Conservation (phyloP, 2,329 filamentous ascomycete species). For the Mollisiaceae sp. region DNA sequence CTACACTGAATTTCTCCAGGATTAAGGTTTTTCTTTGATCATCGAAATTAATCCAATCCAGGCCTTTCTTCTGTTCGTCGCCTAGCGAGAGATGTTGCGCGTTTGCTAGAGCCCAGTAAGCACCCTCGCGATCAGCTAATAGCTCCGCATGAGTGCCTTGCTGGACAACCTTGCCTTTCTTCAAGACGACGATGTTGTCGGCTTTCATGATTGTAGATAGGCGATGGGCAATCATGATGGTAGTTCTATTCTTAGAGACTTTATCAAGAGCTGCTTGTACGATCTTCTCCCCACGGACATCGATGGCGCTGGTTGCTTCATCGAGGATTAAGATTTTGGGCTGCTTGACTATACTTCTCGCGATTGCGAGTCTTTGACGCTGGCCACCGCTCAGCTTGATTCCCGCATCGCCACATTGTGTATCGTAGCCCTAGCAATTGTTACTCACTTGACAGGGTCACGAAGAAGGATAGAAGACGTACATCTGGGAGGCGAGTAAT, state of each 20-base stretch:
- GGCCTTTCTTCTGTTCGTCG: slow-evolving; percentile 19
- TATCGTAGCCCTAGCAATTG: slow-evolving; percentile 65
- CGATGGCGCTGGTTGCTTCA: slow-evolving; percentile 62
- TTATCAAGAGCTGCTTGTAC: slow-evolving; percentile 59
- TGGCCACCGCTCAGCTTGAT: slow-evolving; percentile 82
- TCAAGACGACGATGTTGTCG: slow-evolving; percentile 78
- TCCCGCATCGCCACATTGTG: slow-evolving; percentile 76
- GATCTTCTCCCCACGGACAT: slow-evolving; percentile 52
- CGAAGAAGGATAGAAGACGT: slow-evolving; percentile 28
- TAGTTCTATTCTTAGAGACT: slow-evolving; percentile 61
- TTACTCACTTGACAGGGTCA: background rate
- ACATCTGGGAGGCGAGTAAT: slow-evolving; percentile 66
- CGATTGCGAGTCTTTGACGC: slow-evolving; percentile 76
- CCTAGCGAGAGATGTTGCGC: slow-evolving; percentile 52
- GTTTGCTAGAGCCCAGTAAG: slow-evolving; percentile 71
- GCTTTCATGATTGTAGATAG: slow-evolving; percentile 77
- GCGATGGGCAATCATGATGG: slow-evolving; percentile 67
- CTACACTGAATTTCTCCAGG: slow-evolving; percentile 21
- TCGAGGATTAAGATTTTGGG: slow-evolving; percentile 73
- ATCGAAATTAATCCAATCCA: slow-evolving; percentile 19
- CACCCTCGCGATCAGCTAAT: slow-evolving; percentile 59
- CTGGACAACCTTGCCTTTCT: slow-evolving; percentile 74
- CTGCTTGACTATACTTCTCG: slow-evolving; percentile 70
- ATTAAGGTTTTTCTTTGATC: slow-evolving; percentile 11
- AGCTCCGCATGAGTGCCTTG: slow-evolving; percentile 77